Evolutionary conservation across 805 yeast genomes (phyloP).

Genomic region (Yarrowia sp.): DNA sequence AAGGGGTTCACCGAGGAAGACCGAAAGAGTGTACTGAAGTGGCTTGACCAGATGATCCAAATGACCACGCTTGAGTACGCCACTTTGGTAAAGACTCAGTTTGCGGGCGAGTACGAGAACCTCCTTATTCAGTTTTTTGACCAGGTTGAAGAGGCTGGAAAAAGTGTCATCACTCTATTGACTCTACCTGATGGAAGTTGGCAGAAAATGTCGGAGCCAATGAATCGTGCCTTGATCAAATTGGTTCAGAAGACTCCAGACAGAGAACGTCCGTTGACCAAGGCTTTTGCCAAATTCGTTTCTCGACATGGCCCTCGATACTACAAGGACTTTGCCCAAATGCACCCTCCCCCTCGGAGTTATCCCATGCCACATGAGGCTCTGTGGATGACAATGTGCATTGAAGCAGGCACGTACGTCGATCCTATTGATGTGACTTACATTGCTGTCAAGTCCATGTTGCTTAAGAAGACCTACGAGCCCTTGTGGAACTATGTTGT

Average conservation of each 20-base stretch:
- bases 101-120: constrained; percentile 10
- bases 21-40: not conserved
- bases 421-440: constrained; percentile 11
- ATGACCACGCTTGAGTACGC: constrained; percentile 3
- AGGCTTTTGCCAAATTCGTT: constrained; percentile 14
- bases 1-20: not conserved
- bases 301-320: constrained; percentile 8
- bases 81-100: not conserved
- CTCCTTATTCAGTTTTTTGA: constrained; percentile 19
- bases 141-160: constrained; percentile 11
- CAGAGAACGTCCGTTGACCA: not conserved
- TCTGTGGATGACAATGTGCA: constrained; percentile 5
- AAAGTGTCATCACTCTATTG: not conserved
- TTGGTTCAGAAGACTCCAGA: constrained; percentile 2
- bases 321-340: constrained; percentile 14
- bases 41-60: constrained; percentile 19
- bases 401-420: constrained; percentile 21
- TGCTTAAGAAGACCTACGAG: constrained; percentile 7
- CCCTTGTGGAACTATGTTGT: constrained; percentile 12
- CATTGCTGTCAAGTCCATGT: constrained; percentile 24
- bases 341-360: constrained; percentile 13
- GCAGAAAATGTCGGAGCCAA: constrained; percentile 17
- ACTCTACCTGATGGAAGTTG: constrained; percentile 6
- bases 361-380: constrained; percentile 29
- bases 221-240: constrained; percentile 12